phyloP scores from a whole-genome alignment of 2,329 filamentous ascomycete genomes.

The Alternaria conjuncta region DNA sequence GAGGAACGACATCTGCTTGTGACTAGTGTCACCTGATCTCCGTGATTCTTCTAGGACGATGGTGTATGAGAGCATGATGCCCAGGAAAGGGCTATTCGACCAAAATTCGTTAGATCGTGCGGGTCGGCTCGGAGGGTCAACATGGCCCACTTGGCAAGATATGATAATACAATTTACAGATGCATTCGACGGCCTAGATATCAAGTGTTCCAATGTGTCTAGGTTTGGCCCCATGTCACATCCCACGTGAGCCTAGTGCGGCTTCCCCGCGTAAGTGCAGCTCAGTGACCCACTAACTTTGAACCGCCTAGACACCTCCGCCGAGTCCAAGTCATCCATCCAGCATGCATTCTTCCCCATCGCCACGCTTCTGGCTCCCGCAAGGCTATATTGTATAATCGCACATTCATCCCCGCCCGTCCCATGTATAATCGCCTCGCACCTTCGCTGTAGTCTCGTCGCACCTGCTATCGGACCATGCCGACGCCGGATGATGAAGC shows the following conservation, averaged over 20 bases:
- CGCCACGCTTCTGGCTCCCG: constrained; percentile 14
- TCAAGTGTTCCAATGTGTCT: neutral
- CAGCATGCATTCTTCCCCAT: constrained; percentile 11
- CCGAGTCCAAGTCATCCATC: constrained; percentile 23
- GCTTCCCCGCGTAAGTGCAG: constrained; percentile 34
- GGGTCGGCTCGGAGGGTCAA: neutral
- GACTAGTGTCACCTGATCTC: neutral
- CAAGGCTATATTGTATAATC: constrained; percentile 15
- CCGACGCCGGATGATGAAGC: constrained; percentile 55
- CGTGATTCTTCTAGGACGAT: neutral
- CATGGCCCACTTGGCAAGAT: neutral
- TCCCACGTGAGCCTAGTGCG: constrained; percentile 33
- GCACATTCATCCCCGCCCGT: constrained; percentile 12
- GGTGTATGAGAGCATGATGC: neutral
- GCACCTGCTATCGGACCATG: constrained; percentile 50
- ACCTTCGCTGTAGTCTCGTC: constrained; percentile 35
- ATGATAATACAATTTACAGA: neutral
- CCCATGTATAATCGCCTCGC: constrained; percentile 26
- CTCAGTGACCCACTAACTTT: constrained; percentile 23
- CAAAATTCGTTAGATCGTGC: neutral
- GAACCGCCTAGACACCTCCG: constrained; percentile 21
- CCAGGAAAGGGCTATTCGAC: neutral
- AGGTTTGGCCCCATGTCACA: constrained; percentile 11
- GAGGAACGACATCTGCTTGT: neutral
- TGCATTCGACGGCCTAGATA: neutral